Percentiles rank a stretch among this genome's conserved stretches.
Evolutionary conservation across 2,329 filamentous ascomycete genomes (phyloP).

Genomic region (Trichoderma aggressivum): DNA sequence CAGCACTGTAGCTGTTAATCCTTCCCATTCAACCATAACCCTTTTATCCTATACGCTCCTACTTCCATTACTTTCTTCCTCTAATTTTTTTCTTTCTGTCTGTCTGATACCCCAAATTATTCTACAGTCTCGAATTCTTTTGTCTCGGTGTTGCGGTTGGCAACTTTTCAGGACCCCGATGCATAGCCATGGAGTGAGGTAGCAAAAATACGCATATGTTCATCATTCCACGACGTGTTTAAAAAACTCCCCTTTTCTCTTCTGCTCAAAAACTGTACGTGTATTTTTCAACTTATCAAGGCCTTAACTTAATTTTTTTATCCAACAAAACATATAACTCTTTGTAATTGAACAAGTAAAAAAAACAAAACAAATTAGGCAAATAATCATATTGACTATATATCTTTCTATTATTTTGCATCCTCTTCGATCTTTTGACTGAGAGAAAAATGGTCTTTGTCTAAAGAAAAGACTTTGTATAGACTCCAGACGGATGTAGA

Average conservation of each 20-base stretch:
- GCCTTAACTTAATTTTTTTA: neutral
- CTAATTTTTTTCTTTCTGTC: neutral
- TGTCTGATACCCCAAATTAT: conserved; percentile 16
- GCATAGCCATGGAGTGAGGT: conserved; percentile 26
- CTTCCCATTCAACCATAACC: neutral
- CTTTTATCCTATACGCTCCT: neutral
- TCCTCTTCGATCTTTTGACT: neutral
- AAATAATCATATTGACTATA: neutral
- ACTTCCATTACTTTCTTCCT: neutral
- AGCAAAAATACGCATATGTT: conserved; percentile 17
- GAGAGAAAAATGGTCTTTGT: neutral
- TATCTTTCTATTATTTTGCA: neutral
- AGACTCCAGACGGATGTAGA: neutral
- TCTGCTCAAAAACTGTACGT: neutral
- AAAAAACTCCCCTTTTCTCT: neutral
- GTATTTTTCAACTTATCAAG: neutral
- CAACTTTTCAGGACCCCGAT: conserved; percentile 3
- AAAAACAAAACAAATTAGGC: neutral
- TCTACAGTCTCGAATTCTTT: conserved; percentile 8
- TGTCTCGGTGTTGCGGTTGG: conserved; percentile 6
- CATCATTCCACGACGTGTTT: conserved; percentile 17
- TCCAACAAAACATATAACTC: neutral
- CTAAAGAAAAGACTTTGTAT: neutral
- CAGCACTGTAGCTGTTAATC: neutral
- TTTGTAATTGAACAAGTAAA: neutral